Evolutionary conservation across 768 basidiomycete species (phyloP), one percentile per base, ranked within the genome.

Genomic region (Tricholoma saponaceum): DNA sequence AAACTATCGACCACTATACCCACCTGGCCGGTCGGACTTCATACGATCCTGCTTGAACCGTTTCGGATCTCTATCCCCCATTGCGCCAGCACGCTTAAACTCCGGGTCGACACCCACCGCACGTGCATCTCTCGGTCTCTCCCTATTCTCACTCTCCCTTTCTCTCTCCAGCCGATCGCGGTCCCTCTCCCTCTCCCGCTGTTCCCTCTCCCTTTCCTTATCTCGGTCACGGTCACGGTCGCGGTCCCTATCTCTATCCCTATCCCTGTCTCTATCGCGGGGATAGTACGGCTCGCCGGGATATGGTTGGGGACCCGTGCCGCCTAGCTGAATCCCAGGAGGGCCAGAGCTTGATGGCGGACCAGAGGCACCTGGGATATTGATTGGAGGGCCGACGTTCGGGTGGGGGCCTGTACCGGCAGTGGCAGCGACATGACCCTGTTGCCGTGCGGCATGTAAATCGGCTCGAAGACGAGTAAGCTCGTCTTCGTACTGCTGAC

Each of bases 401-500:
- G 64, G 53, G 41, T 69, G 64, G 49, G 65, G 56, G 39, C 72
- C 64, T 33, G 53, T 28, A 49, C 58, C 43, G 52, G 61, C 30
- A 23, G 54, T n/a, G 20, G 39, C 43, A 43, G 59, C n/a, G 6
- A 50, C 20, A 39, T 49, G 47, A 16, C 22, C 23, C 9, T 25
- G 47, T 58, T 76, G 76, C 5, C 84, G 79, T 13, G 76, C 67
- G 1, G 80, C 74, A 58, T 86, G 80, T 37, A 89, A 74, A 66
- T 92, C 89, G 4, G 81, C 72, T 32, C 91, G 80, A 20, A 92
- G 79, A 28, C 86, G 79, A 3, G 75, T 72, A 58, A 95, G 76
- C 62, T 96, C 94, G 1, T 89, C 86, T 67, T 96, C 94, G 65
- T 91, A 95, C 67, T 87, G 85, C 58, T 87, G 83, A 37, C 92